These are phyloP conservation scores for Limonium bicolor DNA, from an alignment of 148 eudicot species.

Conservation along the genomic window DNA sequence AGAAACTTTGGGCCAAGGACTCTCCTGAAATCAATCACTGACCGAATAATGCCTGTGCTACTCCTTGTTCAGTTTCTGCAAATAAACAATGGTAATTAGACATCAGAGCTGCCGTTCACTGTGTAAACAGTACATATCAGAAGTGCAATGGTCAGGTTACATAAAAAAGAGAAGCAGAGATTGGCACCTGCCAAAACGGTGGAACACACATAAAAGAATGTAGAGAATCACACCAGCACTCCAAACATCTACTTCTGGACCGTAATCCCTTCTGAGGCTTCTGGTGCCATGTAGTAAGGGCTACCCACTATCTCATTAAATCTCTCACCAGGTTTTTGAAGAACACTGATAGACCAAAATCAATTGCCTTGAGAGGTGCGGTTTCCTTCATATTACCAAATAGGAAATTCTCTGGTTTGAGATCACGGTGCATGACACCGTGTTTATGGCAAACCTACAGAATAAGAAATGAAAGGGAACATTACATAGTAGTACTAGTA, in stretches of 20 bases:
- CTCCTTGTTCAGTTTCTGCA: constrained; percentile 97
- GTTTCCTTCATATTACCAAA: constrained; percentile 94
- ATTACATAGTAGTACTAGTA: too few species aligned
- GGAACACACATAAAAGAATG: constrained; percentile 91
- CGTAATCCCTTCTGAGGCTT: constrained; percentile 84
- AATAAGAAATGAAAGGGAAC: too few species aligned
- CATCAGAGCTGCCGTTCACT: background rate
- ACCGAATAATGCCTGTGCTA: constrained; percentile 90
- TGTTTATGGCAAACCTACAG: constrained; percentile 90
- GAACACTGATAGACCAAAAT: constrained; percentile 93
- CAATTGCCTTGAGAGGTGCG: constrained; percentile 91
- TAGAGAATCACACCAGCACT: constrained; percentile 96
- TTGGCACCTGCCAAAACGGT: constrained; percentile 98
- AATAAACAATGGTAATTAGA: constrained; percentile 2
- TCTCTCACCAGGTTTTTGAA: constrained; percentile 70
- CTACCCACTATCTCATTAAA: constrained; percentile 97
- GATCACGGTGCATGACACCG: constrained; percentile 84
- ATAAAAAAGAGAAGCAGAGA: too few species aligned
- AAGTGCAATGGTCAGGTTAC: too few species aligned
- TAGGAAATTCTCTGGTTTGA: constrained; percentile 94
- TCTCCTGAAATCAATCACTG: constrained; percentile 75
- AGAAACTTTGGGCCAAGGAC: constrained; percentile 97
- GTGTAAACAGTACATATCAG: background rate
- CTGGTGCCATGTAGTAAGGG: constrained; percentile 96
- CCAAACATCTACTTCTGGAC: constrained; percentile 97